These are phyloP conservation scores for Magnusiomyces ingens DNA, from an alignment of 1,139 yeast species.

Conservation along the genomic window DNA sequence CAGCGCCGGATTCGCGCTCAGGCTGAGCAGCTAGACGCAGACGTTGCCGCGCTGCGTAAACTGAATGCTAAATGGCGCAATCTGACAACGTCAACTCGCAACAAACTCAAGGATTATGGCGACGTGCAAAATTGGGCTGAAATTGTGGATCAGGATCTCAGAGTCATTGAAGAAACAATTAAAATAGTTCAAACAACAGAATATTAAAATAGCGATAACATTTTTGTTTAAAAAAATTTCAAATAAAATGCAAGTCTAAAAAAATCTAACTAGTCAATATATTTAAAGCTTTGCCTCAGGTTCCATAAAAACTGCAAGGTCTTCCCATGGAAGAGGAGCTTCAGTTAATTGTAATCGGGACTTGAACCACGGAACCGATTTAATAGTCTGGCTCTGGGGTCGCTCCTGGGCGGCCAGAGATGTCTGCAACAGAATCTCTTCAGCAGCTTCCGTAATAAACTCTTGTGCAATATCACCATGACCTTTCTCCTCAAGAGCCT, in stretches of 20 bases:
- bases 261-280: no score
- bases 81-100: conserved; percentile 19
- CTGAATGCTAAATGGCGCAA: conserved; percentile 21
- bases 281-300: conserved; percentile 27
- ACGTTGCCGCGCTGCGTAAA: conserved; percentile 18
- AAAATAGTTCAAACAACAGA: conserved; percentile 13
- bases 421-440: conserved; percentile 13
- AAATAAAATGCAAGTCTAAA: no score
- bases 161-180: conserved; percentile 40
- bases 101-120: conserved; percentile 30
- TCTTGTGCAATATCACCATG: conserved; percentile 14
- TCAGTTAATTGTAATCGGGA: conserved; percentile 26
- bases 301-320: conserved; percentile 27
- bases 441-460: conserved; percentile 17
- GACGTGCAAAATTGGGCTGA: conserved; percentile 43
- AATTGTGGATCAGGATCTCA: conserved; percentile 42
- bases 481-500: conserved; percentile 16
- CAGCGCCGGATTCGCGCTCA: conserved; percentile 23
- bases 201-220: conserved; percentile 8
- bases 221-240: no score
- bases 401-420: conserved; percentile 11
- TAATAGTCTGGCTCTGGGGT: conserved; percentile 20
- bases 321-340: conserved; percentile 32
- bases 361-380: conserved; percentile 28
- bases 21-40: conserved; percentile 19